phyloP scores from a whole-genome alignment of 2,329 filamentous ascomycete genomes.

The Pyricularia sp. region DNA sequence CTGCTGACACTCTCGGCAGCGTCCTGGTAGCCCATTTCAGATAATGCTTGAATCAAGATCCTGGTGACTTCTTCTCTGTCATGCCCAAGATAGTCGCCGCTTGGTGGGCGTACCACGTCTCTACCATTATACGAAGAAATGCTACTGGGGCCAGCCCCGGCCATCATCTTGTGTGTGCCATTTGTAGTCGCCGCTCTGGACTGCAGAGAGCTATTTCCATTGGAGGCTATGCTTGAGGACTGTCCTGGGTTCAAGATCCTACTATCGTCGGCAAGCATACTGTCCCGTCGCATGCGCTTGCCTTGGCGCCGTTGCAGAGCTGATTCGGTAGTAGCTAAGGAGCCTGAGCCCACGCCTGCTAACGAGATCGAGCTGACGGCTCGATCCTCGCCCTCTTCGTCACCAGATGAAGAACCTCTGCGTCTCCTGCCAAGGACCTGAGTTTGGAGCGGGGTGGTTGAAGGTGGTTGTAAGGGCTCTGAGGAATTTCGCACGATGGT shows the following conservation, averaged over 20 bases:
- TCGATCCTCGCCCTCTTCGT: constrained; percentile 1
- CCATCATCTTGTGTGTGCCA: constrained; percentile 3
- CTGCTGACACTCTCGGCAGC: constrained; percentile 67
- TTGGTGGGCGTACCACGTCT: background rate
- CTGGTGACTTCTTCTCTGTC: constrained; percentile 88
- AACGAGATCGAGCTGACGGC: background rate
- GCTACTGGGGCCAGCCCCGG: constrained; percentile 1
- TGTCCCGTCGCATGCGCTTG: constrained; percentile 5
- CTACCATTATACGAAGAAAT: constrained; percentile 1
- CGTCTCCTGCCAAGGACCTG: constrained; percentile 5
- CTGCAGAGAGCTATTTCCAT: background rate
- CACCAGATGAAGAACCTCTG: background rate
- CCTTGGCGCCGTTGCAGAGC: background rate
- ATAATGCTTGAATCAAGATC: constrained; percentile 82
- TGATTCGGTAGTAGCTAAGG: constrained; percentile 2
- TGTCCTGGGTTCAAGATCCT: background rate
- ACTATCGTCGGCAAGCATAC: constrained; percentile 5
- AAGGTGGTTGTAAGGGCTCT: background rate
- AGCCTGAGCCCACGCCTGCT: background rate
- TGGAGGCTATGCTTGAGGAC: background rate
- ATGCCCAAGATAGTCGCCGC: constrained; percentile 62
- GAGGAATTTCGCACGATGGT: background rate
- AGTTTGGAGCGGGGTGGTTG: background rate
- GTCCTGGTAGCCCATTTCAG: constrained; percentile 75
- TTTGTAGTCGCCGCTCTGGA: background rate